Evolutionary conservation across 148 eudicot genomes (phyloP).

Genomic region (Cornus kousa): DNA sequence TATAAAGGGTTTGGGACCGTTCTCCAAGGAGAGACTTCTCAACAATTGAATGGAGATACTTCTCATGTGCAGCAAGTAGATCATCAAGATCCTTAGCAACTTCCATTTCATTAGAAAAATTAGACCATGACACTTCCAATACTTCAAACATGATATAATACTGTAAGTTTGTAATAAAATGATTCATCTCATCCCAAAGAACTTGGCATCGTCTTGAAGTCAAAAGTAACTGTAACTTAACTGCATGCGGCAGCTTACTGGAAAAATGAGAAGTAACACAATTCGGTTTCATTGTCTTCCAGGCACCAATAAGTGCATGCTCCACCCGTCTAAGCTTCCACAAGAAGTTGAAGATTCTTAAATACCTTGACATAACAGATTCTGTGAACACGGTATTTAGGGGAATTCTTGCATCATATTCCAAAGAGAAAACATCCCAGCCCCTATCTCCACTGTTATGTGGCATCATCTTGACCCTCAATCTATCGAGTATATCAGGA

Average conservation of each 20-base stretch:
- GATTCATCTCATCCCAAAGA: constrained; percentile 98
- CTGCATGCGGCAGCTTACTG: constrained; percentile 59
- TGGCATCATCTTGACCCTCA: constrained; percentile 97
- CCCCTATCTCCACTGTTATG: constrained; percentile 93
- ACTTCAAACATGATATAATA: constrained; percentile 99
- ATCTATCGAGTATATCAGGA: constrained; percentile 74
- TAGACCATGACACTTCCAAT: constrained; percentile 95
- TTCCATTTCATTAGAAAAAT: constrained; percentile 83
- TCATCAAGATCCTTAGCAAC: constrained; percentile 96
- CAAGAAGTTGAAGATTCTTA: constrained; percentile 84
- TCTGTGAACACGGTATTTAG: constrained; percentile 85
- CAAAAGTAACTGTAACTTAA: constrained; percentile 67
- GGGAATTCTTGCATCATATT: constrained; percentile 88
- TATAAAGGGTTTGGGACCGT: constrained; percentile 61
- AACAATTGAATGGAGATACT: constrained; percentile 82
- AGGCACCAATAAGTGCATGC: constrained; percentile 84
- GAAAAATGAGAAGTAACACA: constrained; percentile 70
- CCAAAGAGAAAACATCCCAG: constrained; percentile 98
- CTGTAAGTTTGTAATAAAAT: constrained; percentile 90
- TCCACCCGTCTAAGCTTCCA: constrained; percentile 99
- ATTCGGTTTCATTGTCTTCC: constrained; percentile 98
- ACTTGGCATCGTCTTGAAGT: constrained; percentile 89
- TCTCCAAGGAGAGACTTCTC: constrained; percentile 97
- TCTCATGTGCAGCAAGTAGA: constrained; percentile 94
- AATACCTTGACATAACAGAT: constrained; percentile 84